These are phyloP conservation scores for Keithomyces neogunnii DNA, from an alignment of 2,329 filamentous ascomycete species.

Conservation along the genomic window DNA sequence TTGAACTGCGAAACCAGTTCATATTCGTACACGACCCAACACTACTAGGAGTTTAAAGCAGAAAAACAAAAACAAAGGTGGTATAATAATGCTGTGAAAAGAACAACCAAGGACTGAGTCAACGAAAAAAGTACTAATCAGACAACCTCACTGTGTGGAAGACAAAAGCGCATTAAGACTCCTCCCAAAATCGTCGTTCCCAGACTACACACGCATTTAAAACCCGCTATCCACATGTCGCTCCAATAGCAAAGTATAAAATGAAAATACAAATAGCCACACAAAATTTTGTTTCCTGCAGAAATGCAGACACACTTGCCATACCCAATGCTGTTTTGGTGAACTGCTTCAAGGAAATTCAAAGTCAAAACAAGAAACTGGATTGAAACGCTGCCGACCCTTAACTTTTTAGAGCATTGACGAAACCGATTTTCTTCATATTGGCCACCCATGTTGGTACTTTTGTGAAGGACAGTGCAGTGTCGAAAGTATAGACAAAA, in stretches of 20 bases:
- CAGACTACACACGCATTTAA: neutral
- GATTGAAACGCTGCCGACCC: slow-evolving; percentile 5
- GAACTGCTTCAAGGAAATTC: slow-evolving; percentile 4
- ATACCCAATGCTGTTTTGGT: slow-evolving; percentile 4
- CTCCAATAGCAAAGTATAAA: neutral
- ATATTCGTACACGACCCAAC: neutral
- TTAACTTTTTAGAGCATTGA: neutral
- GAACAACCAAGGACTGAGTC: neutral
- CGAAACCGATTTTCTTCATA: neutral
- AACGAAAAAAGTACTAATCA: slow-evolving; percentile 1
- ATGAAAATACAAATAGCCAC: neutral
- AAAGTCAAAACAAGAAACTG: slow-evolving; percentile 9
- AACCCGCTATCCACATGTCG: neutral
- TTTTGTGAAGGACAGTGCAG: neutral
- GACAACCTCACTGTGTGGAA: neutral
- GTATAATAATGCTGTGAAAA: slow-evolving; percentile 1
- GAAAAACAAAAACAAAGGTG: neutral
- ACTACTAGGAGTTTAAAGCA: neutral
- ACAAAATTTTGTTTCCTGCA: slow-evolving; percentile 2
- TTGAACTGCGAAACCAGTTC: neutral
- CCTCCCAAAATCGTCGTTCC: neutral
- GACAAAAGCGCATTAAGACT: neutral
- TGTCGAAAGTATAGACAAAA: neutral
- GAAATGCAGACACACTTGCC: slow-evolving; percentile 6
- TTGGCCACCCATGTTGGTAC: neutral